A percentile compares a stretch with the other conserved stretches of the same genome.
Evolutionary conservation across 2,329 filamentous ascomycete genomes (phyloP).

Genomic region (Arthrobotrys conoides): DNA sequence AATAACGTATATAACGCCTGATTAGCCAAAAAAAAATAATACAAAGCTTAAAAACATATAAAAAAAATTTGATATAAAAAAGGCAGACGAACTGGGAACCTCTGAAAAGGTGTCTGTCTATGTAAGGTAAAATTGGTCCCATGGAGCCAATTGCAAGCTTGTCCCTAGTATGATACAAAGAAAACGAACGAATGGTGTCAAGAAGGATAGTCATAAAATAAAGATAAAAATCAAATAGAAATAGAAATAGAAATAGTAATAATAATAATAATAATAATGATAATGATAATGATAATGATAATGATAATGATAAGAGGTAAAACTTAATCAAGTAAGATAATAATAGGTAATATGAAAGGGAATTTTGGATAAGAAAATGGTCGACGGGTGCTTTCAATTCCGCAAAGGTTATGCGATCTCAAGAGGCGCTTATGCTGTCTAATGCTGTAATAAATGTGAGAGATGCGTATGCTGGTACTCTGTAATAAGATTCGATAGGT

Average conservation of each 20-base stretch:
- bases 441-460: constrained; percentile 32
- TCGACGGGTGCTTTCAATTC: neutral
- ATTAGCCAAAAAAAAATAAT: too few species aligned
- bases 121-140: constrained; percentile 47
- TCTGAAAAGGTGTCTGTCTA: constrained; percentile 30
- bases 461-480: constrained; percentile 38
- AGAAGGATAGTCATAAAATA: constrained; percentile 13
- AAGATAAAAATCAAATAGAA: neutral
- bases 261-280: neutral
- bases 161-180: constrained; percentile 45
- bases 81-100: constrained; percentile 17
- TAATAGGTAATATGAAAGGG: constrained; percentile 16
- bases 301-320: neutral
- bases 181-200: constrained; percentile 29
- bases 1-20: constrained; percentile 3
- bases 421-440: constrained; percentile 13
- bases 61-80: constrained; percentile 32
- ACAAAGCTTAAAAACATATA: neutral
- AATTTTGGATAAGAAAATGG: constrained; percentile 14
- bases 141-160: constrained; percentile 21
- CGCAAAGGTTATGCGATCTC: constrained; percentile 13
- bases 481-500: constrained; percentile 29
- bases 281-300: constrained; percentile 6
- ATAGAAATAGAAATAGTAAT: constrained; percentile 7
- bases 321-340: neutral